phyloP scores from a whole-genome alignment of 306 rosid species.

The Pachyrhizus erosus region DNA sequence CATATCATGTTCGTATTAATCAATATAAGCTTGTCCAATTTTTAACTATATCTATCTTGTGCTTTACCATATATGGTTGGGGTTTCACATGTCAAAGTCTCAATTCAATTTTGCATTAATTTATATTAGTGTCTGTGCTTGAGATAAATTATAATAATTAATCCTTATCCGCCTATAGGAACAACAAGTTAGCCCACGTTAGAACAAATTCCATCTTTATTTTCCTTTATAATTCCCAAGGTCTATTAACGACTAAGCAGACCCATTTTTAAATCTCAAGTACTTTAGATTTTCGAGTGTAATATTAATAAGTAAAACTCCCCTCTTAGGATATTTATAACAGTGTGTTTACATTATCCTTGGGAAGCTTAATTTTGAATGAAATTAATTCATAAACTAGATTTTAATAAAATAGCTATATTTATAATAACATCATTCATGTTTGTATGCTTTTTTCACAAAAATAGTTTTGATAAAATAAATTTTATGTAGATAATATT shows the following conservation, averaged over 20 bases:
- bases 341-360: not conserved
- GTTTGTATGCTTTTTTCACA: not conserved
- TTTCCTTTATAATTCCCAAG: too few species aligned
- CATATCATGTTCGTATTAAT: not conserved
- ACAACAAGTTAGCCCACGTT: not conserved
- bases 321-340: not conserved
- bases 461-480: too few species aligned
- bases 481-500: too few species aligned
- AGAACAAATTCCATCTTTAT: not conserved
- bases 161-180: too few species aligned
- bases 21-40: not conserved
- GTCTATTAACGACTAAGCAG: not conserved
- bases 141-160: too few species aligned
- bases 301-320: too few species aligned
- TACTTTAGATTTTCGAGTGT: not conserved
- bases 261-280: not conserved
- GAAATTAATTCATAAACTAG: not conserved
- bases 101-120: not conserved
- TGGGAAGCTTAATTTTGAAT: not conserved
- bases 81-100: not conserved
- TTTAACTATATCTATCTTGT: constrained; percentile 22
- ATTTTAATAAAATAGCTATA: too few species aligned
- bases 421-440: too few species aligned
- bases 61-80: not conserved
- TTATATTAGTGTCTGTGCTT: not conserved